These are phyloP conservation scores for Liquidambar formosana DNA, from an alignment of 164 flowering plant genomes.

Conservation along the genomic window DNA sequence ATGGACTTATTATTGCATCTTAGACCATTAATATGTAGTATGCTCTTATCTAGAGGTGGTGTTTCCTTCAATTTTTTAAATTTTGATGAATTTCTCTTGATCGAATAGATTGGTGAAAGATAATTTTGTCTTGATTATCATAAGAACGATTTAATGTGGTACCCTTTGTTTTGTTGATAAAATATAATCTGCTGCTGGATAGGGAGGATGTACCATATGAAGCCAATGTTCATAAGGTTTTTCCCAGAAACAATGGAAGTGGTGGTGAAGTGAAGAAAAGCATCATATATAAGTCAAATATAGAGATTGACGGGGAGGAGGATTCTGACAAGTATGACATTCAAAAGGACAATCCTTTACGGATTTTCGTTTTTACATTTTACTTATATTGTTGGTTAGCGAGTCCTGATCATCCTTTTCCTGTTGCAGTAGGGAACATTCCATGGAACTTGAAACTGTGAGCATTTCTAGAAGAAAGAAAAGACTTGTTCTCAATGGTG, in stretches of 20 bases:
- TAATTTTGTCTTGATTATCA: no score
- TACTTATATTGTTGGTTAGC: not conserved
- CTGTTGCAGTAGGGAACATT: conserved; percentile 40
- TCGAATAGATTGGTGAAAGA: not conserved
- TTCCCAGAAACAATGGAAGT: conserved; percentile 3
- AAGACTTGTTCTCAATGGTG: conserved; percentile 50
- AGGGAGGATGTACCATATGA: no score
- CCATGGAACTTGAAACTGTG: conserved; percentile 27
- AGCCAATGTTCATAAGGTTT: not conserved
- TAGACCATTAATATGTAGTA: not conserved
- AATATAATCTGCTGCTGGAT: no score
- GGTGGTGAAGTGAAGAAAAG: conserved; percentile 19
- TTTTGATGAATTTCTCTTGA: not conserved
- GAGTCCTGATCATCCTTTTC: conserved; percentile 12
- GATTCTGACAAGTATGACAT: conserved; percentile 21
- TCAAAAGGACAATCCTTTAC: conserved; percentile 2
- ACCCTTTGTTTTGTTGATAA: no score
- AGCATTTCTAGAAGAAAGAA: conserved; percentile 43
- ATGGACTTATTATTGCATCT: no score
- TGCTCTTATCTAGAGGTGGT: not conserved
- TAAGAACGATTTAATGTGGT: no score
- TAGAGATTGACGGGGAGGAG: conserved; percentile 20
- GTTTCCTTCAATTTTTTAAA: not conserved
- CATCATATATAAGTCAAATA: conserved; percentile 18
- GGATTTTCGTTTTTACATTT: not conserved